A percentile compares a stretch with the other conserved stretches of the same genome.
Conservation (phyloP, 2,329 filamentous ascomycete species). For the Metarhizium robertsii region DNA sequence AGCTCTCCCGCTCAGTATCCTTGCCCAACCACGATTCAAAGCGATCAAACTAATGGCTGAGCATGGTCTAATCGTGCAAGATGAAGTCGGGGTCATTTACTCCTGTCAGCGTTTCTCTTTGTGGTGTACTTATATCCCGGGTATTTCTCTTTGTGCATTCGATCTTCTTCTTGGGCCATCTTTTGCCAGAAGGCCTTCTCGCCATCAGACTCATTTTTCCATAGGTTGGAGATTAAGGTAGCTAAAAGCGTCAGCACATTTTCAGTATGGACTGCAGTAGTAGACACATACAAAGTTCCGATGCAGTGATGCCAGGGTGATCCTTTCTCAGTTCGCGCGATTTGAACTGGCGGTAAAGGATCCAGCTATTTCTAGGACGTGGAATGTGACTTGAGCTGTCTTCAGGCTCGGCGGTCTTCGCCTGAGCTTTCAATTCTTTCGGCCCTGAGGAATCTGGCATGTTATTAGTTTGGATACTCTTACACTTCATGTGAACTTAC, state of each 20-base stretch:
- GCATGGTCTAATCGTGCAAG: no score
- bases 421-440: background rate
- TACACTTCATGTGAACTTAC: conserved; percentile 7
- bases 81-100: background rate
- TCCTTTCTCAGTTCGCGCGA: conserved; percentile 14
- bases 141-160: conserved; percentile 17
- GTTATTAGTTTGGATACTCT: background rate
- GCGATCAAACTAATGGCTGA: no score
- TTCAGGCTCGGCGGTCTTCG: background rate
- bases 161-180: conserved; percentile 15
- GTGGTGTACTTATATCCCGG: conserved; percentile 18
- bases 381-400: conserved; percentile 12
- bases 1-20: no score
- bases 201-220: conserved; percentile 17
- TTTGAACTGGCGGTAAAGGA: conserved; percentile 22
- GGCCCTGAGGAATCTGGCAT: conserved; percentile 6
- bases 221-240: conserved; percentile 16
- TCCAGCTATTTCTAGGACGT: conserved; percentile 23
- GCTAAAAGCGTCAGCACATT: conserved; percentile 12
- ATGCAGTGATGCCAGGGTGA: conserved; percentile 16
- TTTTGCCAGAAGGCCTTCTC: conserved; percentile 14
- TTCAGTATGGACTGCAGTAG: background rate
- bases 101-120: conserved; percentile 6
- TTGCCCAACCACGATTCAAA: no score
- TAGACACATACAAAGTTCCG: conserved; percentile 19